Base-by-base conservation (phyloP, 305 asterid species). In the Fraxinus dipetala region DNA sequence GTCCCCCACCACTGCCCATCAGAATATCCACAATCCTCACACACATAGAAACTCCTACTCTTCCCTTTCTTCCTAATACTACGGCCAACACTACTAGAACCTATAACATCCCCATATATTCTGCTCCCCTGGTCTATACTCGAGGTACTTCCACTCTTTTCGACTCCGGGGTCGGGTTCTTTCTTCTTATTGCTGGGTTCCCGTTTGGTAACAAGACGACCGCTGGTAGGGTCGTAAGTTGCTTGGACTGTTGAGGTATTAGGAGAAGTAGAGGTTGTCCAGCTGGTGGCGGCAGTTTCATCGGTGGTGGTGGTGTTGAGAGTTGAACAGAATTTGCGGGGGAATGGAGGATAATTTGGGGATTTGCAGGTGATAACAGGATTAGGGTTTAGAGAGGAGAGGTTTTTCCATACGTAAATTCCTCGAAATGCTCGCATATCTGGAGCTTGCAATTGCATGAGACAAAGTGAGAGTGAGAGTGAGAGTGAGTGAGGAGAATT, bases 1-100 rank as follows among this genome's bases (percentile, higher is more conserved):
- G 86, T 84, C 79, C 99, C 99, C 99, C 99, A 96, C 99, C 98
- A 93, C 90, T 96, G 99, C 72, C 97, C 98, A 76, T 88, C 93
- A 0, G 94, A 89, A 79, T 93, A 81, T 69, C 98, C 98, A 83
- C 99, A 96, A 36, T 81, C 84, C 82, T 90, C 90, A 86, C 99
- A 96, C 18, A 96, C 99, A 86, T 88, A 85, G 22, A 89, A 90
- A 32, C 86, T 87, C 89, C 84, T 90, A 72, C 77, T 84, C 89
- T 91, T 96, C 83, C 94, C 94, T 83, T 87, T 90, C 87, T 70
- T 88, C 89, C 85, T 90, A 2, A 85, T 72, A 79, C 75, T 31
- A 30, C 83, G 87, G 78, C 86, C 84, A 67, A 75, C 90, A 40
- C 86, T 85, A 77, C 86, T 83, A 79, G 87, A 85, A 79, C 89